A percentile compares a stretch with the other conserved stretches of the same genome.
These are phyloP conservation scores for Ophiostoma australiae DNA, from an alignment of 2,329 filamentous ascomycete genomes.

Conservation along the genomic window DNA sequence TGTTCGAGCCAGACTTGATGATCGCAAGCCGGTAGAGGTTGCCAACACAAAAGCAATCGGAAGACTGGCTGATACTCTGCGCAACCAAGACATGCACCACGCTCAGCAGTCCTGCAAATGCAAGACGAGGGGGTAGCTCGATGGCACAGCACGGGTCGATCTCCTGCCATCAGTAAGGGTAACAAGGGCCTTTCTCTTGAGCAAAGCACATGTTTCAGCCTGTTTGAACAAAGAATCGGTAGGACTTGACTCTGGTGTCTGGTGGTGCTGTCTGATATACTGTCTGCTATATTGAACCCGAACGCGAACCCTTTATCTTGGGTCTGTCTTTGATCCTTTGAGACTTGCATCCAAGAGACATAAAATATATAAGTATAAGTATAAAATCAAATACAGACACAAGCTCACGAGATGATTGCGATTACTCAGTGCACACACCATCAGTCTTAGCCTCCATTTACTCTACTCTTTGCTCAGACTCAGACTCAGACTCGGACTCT, in stretches of 20 bases:
- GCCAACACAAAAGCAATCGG: neutral
- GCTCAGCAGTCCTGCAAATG: neutral
- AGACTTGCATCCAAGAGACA: too few species aligned
- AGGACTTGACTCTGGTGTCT: neutral
- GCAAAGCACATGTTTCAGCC: too few species aligned
- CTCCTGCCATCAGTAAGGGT: neutral
- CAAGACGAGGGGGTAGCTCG: neutral
- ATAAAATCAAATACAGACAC: neutral
- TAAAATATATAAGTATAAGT: too few species aligned
- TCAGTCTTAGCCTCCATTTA: neutral
- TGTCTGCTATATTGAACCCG: too few species aligned
- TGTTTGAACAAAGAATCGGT: neutral
- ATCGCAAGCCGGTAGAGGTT: too few species aligned
- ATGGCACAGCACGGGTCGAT: neutral
- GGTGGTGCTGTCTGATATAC: neutral
- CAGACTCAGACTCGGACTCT: neutral
- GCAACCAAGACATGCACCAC: neutral
- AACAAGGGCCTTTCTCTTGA: neutral
- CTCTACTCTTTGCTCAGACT: neutral
- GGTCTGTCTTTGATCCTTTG: too few species aligned
- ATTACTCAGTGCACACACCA: conserved; percentile 11
- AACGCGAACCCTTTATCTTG: neutral
- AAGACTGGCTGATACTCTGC: neutral
- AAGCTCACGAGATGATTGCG: neutral
- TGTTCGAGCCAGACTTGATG: too few species aligned